Conservation (phyloP, 805 yeast genomes). For the Candida hispaniensis region DNA sequence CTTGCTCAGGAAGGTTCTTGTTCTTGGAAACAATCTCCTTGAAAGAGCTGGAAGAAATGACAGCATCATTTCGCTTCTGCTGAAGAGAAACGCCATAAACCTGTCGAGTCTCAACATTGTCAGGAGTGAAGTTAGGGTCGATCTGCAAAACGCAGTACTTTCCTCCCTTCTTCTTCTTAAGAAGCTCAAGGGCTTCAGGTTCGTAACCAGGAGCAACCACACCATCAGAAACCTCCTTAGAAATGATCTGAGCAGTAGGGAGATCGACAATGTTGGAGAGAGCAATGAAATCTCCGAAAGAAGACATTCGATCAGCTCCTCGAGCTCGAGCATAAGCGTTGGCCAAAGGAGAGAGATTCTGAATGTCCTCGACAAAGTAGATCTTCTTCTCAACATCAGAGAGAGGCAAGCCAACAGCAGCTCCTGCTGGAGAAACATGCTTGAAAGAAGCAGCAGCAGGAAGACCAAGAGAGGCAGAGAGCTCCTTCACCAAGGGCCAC, state of each 20-base stretch:
- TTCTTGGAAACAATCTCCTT: slow-evolving; percentile 82
- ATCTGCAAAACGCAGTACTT: slow-evolving; percentile 94
- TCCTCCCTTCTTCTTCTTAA: slow-evolving; percentile 90
- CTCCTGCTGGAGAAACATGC: slow-evolving; percentile 99
- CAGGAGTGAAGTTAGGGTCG: slow-evolving; percentile 89
- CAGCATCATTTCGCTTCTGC: slow-evolving; percentile 97
- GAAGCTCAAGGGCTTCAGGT: slow-evolving; percentile 81
- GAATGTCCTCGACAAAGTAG: slow-evolving; percentile 90
- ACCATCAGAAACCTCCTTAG: slow-evolving; percentile 97
- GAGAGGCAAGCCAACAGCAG: slow-evolving; percentile 92
- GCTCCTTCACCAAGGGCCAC: slow-evolving; percentile 97
- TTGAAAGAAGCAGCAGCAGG: slow-evolving; percentile 99
- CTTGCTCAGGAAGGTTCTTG: slow-evolving; percentile 83
- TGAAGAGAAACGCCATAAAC: slow-evolving; percentile 92
- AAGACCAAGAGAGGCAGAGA: slow-evolving; percentile 82
- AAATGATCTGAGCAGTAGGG: slow-evolving; percentile 92
- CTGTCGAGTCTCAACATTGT: slow-evolving; percentile 73
- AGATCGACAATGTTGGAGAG: slow-evolving; percentile 91
- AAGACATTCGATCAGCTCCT: slow-evolving; percentile 99
- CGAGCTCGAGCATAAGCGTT: slow-evolving; percentile 98
- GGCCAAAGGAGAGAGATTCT: slow-evolving; percentile 91
- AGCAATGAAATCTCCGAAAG: slow-evolving; percentile 98
- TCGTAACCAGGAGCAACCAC: slow-evolving; percentile 96
- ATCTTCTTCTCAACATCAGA: slow-evolving; percentile 85
- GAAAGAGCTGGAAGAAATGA: slow-evolving; percentile 81